Conservation (phyloP, 73 alveolate species). For the Paramecium bursaria region DNA sequence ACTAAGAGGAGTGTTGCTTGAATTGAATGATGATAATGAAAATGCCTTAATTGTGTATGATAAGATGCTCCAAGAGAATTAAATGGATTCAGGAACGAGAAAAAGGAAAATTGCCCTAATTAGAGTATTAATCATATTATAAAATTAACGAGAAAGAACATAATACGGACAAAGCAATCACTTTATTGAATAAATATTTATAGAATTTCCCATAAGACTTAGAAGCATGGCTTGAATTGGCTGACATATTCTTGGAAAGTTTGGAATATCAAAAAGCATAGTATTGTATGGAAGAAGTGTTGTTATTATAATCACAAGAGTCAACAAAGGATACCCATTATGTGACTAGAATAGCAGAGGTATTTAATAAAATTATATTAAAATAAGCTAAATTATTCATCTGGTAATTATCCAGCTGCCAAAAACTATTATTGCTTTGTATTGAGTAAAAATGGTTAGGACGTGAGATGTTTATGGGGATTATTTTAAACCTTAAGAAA, state of each 20-base stretch:
- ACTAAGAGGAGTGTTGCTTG: conserved; percentile 20
- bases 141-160: neutral
- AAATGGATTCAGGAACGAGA: conserved; percentile 9
- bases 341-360: conserved; percentile 25
- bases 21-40: conserved; percentile 38
- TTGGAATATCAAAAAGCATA: conserved; percentile 16
- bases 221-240: conserved; percentile 46
- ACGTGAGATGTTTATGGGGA: conserved; percentile 51
- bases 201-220: conserved; percentile 16
- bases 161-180: conserved; percentile 26
- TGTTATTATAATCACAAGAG: conserved; percentile 3
- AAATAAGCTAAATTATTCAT: conserved; percentile 14
- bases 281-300: conserved; percentile 44
- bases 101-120: conserved; percentile 28
- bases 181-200: conserved; percentile 5
- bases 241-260: conserved; percentile 9
- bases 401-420: conserved; percentile 5
- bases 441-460: conserved; percentile 17
- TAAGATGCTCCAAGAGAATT: conserved; percentile 13
- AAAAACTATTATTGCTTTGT: conserved; percentile 57
- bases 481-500: conserved; percentile 41
- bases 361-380: neutral
- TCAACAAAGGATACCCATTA: conserved; percentile 13
- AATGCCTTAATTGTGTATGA: conserved; percentile 25
- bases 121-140: conserved; percentile 2